Percentiles rank a stretch among this genome's conserved stretches.
These are phyloP conservation scores for Mrakia frigida DNA, from an alignment of 768 basidiomycete species.

Conservation along the genomic window DNA sequence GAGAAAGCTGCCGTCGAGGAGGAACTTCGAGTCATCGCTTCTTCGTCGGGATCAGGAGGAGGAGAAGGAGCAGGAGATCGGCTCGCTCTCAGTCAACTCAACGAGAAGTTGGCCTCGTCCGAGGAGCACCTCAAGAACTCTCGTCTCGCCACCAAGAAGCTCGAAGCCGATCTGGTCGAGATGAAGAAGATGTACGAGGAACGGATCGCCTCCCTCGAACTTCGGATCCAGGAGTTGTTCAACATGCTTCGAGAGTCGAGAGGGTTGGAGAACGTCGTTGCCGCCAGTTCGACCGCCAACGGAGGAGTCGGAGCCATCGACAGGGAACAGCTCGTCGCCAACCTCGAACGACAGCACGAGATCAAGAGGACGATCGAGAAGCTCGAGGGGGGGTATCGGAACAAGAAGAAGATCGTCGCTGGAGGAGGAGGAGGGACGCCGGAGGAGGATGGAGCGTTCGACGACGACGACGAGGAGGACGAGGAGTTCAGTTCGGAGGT, in stretches of 20 bases:
- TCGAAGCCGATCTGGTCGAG: conserved; percentile 69
- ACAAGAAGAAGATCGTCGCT: not conserved
- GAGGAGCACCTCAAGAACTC: conserved; percentile 28
- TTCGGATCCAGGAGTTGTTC: conserved; percentile 89
- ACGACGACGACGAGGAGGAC: conserved; percentile 37
- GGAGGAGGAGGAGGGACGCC: not conserved
- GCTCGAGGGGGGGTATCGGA: conserved; percentile 58
- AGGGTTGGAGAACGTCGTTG: conserved; percentile 62
- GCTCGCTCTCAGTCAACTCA: conserved; percentile 59
- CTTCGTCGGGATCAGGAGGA: conserved; percentile 46
- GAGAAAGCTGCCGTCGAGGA: conserved; percentile 79
- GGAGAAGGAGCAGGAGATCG: conserved; percentile 65
- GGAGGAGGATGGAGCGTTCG: conserved; percentile 37
- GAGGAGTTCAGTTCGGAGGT: conserved; percentile 43
- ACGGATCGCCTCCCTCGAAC: conserved; percentile 77
- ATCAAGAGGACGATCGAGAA: conserved; percentile 54
- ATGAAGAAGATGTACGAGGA: conserved; percentile 79
- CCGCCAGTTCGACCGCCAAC: conserved; percentile 45
- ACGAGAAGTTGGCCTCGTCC: conserved; percentile 53
- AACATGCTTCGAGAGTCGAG: conserved; percentile 79
- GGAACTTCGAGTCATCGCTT: conserved; percentile 70
- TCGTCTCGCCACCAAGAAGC: conserved; percentile 47
- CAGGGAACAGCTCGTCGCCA: conserved; percentile 68
- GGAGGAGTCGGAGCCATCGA: conserved; percentile 51
- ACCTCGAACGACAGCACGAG: conserved; percentile 41